Conservation (phyloP, 106 monocot genomes). For the Dendrobium huoshanense region DNA sequence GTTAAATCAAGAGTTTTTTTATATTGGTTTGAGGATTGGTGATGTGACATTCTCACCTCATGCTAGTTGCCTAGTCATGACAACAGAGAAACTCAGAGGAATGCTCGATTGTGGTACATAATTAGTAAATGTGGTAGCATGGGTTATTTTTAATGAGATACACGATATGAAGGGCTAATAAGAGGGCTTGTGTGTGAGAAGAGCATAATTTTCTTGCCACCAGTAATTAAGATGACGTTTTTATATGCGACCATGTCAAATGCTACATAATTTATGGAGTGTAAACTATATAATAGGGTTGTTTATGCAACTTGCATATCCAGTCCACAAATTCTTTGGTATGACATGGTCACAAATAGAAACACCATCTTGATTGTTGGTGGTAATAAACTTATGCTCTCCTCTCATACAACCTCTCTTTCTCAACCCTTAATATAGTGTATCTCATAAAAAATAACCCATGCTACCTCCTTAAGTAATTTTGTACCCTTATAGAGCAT, state of each 20-base stretch:
- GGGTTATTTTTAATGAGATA: constrained; percentile 98
- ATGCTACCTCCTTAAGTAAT: constrained; percentile 92
- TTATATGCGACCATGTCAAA: constrained; percentile 98
- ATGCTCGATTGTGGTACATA: constrained; percentile 95
- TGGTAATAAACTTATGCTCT: constrained; percentile 90
- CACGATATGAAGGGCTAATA: constrained; percentile 99
- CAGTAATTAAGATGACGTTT: constrained; percentile 95
- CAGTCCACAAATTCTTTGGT: constrained; percentile 97
- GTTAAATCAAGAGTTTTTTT: constrained; percentile 84
- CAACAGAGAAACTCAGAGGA: constrained; percentile 86
- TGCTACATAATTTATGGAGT: constrained; percentile 95
- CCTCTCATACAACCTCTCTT: constrained; percentile 98
- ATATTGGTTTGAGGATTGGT: constrained; percentile 92
- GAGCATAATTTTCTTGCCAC: constrained; percentile 91
- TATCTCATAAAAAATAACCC: constrained; percentile 98
- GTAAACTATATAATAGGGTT: constrained; percentile 96
- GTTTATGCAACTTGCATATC: constrained; percentile 92
- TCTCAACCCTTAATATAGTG: constrained; percentile 99
- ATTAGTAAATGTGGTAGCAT: constrained; percentile 91
- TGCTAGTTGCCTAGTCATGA: constrained; percentile 93
- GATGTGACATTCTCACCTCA: constrained; percentile 89
- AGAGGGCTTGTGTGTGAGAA: constrained; percentile 99
- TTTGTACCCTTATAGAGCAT: constrained; percentile 96
- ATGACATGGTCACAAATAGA: constrained; percentile 92
- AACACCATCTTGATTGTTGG: constrained; percentile 98